phyloP scores from a whole-genome alignment of 805 yeast genomes.

The Nakazawaea siamensis region DNA sequence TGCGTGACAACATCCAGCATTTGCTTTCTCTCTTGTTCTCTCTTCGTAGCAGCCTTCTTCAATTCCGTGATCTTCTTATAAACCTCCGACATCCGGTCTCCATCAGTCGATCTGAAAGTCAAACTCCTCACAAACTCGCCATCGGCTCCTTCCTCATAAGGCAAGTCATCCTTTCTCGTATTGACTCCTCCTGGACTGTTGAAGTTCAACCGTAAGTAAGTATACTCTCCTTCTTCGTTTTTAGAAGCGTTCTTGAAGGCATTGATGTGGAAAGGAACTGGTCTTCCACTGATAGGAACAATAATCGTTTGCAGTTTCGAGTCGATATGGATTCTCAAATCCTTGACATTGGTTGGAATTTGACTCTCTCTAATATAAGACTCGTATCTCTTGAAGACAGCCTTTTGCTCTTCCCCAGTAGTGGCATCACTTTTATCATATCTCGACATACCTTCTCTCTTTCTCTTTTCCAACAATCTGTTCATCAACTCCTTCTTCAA shows the following conservation, averaged over 20 bases:
- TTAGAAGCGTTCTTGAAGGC: conserved; percentile 91
- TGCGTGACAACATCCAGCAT: conserved; percentile 92
- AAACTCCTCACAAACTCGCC: conserved; percentile 82
- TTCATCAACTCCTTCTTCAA: conserved; percentile 77
- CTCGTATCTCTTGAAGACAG: conserved; percentile 86
- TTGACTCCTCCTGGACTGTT: conserved; percentile 79
- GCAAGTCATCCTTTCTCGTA: conserved; percentile 68
- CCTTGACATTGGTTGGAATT: conserved; percentile 76
- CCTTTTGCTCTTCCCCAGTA: conserved; percentile 50
- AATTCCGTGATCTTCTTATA: conserved; percentile 85
- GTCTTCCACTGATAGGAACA: conserved; percentile 88
- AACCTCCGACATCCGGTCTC: conserved; percentile 84
- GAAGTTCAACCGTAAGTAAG: conserved; percentile 84
- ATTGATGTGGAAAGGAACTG: conserved; percentile 96
- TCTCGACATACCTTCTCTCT: conserved; percentile 77
- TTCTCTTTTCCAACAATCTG: conserved; percentile 76
- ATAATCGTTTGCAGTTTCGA: conserved; percentile 81
- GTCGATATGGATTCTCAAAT: conserved; percentile 82
- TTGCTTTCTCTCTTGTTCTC: conserved; percentile 85
- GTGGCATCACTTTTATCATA: conserved; percentile 65
- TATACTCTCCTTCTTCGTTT: conserved; percentile 93
- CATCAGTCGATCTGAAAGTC: conserved; percentile 83
- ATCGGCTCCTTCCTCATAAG: conserved; percentile 83
- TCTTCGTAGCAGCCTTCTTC: conserved; percentile 84
- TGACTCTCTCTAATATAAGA: conserved; percentile 91